Conservation (phyloP, 148 eudicot species). For the Fallopia convolvulus region DNA sequence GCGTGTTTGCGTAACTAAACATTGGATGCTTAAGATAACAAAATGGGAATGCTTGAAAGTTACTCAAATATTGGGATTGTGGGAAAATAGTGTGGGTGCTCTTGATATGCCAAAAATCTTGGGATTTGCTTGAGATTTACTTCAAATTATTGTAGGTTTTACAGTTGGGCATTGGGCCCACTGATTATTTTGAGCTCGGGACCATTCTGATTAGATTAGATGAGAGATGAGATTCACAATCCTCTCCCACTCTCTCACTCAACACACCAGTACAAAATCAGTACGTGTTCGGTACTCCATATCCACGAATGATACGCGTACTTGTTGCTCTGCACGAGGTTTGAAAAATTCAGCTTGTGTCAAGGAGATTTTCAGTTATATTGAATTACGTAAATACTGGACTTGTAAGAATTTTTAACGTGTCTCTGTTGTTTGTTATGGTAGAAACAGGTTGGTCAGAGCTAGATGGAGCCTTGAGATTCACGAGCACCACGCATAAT, state of each 20-base stretch:
- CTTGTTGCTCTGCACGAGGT: neutral
- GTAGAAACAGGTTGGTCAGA: neutral
- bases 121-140: constrained; percentile 1
- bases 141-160: neutral
- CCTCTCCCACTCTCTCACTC: neutral
- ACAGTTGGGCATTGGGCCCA: neutral
- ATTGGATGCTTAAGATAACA: neutral
- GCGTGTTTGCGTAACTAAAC: neutral
- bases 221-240: too few species aligned
- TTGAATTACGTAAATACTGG: too few species aligned
- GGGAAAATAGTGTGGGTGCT: neutral
- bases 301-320: neutral
- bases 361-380: too few species aligned
- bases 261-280: neutral
- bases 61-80: neutral
- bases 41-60: neutral
- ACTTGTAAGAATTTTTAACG: neutral
- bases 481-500: neutral
- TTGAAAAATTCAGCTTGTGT: neutral
- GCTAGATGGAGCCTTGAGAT: constrained; percentile 2
- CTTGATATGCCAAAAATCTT: neutral
- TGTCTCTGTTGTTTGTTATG: neutral
- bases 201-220: neutral
- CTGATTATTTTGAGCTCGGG: neutral
- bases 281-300: neutral